Conservation (phyloP, 2,329 filamentous ascomycete species). For the Fusarium incarnatum region DNA sequence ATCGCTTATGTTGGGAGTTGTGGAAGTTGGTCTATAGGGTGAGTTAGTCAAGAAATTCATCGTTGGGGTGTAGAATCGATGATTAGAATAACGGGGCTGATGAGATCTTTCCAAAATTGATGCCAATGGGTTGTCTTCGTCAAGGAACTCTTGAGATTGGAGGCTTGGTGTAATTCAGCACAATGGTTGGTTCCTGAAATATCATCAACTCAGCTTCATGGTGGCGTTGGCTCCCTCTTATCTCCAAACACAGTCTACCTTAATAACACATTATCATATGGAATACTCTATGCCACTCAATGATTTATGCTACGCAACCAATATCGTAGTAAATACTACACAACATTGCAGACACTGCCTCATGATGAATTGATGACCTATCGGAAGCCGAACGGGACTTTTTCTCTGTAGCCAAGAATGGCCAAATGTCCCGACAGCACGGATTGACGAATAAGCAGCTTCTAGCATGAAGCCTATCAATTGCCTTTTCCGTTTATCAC, state of each 20-base stretch:
- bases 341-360: not conserved
- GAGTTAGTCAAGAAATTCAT: not conserved
- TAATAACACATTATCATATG: not conserved
- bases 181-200: not conserved
- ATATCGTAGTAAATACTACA: not conserved
- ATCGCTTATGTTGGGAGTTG: fast-evolving
- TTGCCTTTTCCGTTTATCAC: not conserved
- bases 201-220: not conserved
- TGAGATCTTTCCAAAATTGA: not conserved
- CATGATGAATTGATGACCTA: not conserved
- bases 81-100: not conserved
- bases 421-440: not conserved
- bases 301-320: not conserved
- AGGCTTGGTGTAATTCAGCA: not conserved
- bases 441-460: conserved; percentile 2
- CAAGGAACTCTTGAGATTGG: not conserved
- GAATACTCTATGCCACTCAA: not conserved
- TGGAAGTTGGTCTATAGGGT: not conserved
- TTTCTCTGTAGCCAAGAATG: not conserved
- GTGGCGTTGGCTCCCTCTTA: conserved; percentile 1
- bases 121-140: not conserved
- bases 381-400: not conserved
- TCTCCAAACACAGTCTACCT: not conserved
- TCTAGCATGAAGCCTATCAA: not conserved
- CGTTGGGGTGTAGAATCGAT: not conserved